phyloP scores from a whole-genome alignment of 2,329 filamentous ascomycete species.

The Neonectria punicea region DNA sequence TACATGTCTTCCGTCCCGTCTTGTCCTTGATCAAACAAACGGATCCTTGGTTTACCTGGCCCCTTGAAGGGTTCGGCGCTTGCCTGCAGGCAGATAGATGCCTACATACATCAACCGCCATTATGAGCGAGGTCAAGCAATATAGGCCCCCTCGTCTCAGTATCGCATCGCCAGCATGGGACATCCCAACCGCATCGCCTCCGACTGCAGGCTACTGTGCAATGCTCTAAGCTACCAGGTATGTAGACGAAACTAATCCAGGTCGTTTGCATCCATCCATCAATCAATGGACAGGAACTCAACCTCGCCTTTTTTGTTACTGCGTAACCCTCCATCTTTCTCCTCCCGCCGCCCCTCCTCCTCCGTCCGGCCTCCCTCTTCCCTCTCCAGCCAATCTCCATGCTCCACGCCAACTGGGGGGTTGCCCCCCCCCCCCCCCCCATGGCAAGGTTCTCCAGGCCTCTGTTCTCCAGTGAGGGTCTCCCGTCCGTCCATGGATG shows the following conservation, averaged over 20 bases:
- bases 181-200: constrained; percentile 8
- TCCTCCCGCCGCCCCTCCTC: not conserved
- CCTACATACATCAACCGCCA: constrained; percentile 1
- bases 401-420: constrained; percentile 42
- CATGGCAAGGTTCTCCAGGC: constrained; percentile 17
- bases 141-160: constrained; percentile 10
- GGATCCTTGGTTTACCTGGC: not conserved
- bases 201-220: not conserved
- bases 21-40: constrained; percentile 1
- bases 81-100: constrained; percentile 4
- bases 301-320: not conserved
- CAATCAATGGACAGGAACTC: not conserved
- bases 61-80: constrained; percentile 16
- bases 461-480: constrained; percentile 5
- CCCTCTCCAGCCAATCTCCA: constrained; percentile 38
- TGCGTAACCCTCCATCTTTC: not conserved
- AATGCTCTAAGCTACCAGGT: not conserved
- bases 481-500: not conserved
- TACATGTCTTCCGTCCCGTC: constrained; percentile 16
- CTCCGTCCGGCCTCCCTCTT: constrained; percentile 11
- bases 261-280: not conserved
- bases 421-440: not conserved
- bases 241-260: not conserved
- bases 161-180: constrained; percentile 1
- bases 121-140: constrained; percentile 10